Evolutionary conservation across 1,284 basidiomycete genomes (phyloP), one percentile per base, ranked within the genome.

Genomic region (Caloboletus inedulis): DNA sequence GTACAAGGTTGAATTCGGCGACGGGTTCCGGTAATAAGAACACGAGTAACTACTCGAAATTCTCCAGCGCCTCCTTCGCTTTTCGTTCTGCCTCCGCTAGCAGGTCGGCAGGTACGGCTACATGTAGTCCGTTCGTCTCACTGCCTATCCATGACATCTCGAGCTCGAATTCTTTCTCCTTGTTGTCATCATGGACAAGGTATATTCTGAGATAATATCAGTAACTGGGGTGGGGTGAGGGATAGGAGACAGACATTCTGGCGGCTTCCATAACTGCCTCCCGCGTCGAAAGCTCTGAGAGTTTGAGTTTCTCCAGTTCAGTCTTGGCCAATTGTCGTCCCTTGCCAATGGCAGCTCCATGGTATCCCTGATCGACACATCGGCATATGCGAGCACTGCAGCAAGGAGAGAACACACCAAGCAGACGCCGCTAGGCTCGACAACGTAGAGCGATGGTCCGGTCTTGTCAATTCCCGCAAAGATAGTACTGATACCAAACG

Each of bases 111-210:
- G 96, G 96, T 49, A 99, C 92, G 13, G 84, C 79, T 30, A 82
- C 76, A 70, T 98, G 94, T 49, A 87, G 73, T 43, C 84, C 85
- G 27, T 87, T 85, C 21, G 90, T 91, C 73, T 97, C 93, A 27
- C 85, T 80, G 29, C 94, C 85, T 55, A 98, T 85, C 97, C 97
- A 99, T 35, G 94, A 92, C 79, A 99, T 83, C 72, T 99, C 97
- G 23, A 99, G 81, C 71, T 99, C 97, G 62, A 99, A 99, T 49
- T 94, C 90, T 69, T 97, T 97, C 74, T 99, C 96, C 71, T 98
- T 98, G 53, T 91, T 79, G 63, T 99, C 97, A 59, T 99, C 96
- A 68, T 99, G 97, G 14, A 97, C 94, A 52, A 95, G 84, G 74
- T 98, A 94, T 69, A 99, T 96, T 69, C 95, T 98, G 65, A 3